Evolutionary conservation across 192 early-diverging fungal species (phyloP).

Genomic region (Coemansia sp.): DNA sequence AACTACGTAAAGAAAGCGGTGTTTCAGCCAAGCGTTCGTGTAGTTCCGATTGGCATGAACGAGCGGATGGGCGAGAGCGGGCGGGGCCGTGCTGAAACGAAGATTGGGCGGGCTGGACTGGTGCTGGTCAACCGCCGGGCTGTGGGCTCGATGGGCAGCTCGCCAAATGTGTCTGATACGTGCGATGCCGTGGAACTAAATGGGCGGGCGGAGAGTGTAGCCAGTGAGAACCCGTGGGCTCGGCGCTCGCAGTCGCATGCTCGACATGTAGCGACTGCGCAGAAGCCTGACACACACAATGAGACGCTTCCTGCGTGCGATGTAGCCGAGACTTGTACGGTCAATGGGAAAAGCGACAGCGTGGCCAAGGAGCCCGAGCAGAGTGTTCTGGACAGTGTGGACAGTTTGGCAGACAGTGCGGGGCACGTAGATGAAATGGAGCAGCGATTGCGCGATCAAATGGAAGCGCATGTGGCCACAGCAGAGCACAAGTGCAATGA

Average conservation of each 20-base stretch:
- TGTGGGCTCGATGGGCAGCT: neutral
- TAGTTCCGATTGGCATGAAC: constrained; percentile 20
- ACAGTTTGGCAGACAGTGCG: neutral
- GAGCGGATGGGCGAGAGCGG: constrained; percentile 3
- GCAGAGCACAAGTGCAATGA: neutral
- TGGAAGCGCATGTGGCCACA: neutral
- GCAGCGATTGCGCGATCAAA: neutral
- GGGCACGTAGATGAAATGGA: neutral
- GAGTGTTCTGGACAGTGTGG: neutral
- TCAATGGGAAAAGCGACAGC: too few relatives aligned
- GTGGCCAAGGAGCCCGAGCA: too few relatives aligned
- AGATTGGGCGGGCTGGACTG: constrained; percentile 8
- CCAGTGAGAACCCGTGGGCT: constrained; percentile 27
- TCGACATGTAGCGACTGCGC: neutral
- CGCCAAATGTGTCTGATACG: neutral
- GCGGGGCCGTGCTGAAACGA: neutral
- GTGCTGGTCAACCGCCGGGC: constrained; percentile 25
- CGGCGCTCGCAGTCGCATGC: constrained; percentile 14
- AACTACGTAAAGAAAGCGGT: constrained; percentile 27
- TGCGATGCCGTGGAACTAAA: neutral
- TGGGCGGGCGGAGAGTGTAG: neutral
- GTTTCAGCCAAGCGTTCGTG: constrained; percentile 41
- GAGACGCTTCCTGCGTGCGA: neutral
- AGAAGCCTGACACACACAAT: neutral
- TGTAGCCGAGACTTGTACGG: too few relatives aligned